Evolutionary conservation across 495 filamentous ascomycete genomes (phyloP), one percentile per base, ranked within the genome.

Genomic region (Penicillium desertorum): DNA sequence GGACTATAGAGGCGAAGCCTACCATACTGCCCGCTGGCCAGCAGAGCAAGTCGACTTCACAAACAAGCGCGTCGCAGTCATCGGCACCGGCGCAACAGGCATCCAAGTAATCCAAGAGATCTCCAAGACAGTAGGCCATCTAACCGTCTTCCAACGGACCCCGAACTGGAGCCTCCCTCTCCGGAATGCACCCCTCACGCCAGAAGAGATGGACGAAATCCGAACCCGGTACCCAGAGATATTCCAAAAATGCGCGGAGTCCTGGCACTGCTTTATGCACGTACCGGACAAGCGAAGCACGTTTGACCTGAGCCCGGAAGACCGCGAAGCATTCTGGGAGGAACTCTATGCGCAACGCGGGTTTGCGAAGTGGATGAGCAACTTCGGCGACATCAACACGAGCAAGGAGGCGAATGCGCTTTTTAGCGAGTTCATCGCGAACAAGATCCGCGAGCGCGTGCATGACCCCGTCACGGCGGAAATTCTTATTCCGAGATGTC

Each of bases 121-220:
- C 22, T 76, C 69, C 4, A 61, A 61, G 39, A 48, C 56, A 5
- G 80, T 69, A 2, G 54, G 54, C 16, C 52, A 65, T 19, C 63
- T 81, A 5, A 78, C 72, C 2, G 71, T 76, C 5, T 80, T 80
- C 61, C 73, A 79, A 54, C 66, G 80, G 1, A 74, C 71, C 0
- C 76, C 81, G 1, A 80, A 82, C 52, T 74, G 77, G 55, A 72
- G 70, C 19, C 62, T 82, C 7, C 79, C 76, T 1, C 78, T 86
- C 71, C 65, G 70, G 7, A 79, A 85, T 58, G 48, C 61, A 6
- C 37, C 62, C 10, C 63, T 85, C 43, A 69, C 62, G n/a, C 56
- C 61, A 0, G 69, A 79, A 16, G 78, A 82, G 53, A 77, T 81
- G 66, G 17, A 72, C 2, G 55, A 73, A 23, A 60, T 68, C n/a